phyloP scores from a whole-genome alignment of 106 monocot genomes.

The Apostasia ramifera region DNA sequence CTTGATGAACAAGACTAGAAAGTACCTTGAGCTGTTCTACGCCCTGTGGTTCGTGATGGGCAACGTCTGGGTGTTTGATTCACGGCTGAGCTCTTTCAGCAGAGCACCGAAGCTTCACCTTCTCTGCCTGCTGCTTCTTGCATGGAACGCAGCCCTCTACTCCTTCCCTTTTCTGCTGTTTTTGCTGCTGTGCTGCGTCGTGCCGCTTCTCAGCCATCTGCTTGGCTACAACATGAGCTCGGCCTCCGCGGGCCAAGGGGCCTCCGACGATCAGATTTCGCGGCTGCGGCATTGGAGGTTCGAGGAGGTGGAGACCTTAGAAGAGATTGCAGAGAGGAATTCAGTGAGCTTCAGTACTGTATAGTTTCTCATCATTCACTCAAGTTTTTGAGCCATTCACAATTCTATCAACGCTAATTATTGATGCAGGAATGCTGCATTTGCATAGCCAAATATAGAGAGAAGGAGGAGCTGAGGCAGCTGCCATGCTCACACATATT shows the following conservation, averaged over 20 bases:
- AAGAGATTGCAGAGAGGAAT: slow-evolving; percentile 11
- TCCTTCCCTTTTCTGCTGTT: slow-evolving; percentile 88
- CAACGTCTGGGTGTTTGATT: slow-evolving; percentile 83
- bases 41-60: slow-evolving; percentile 97
- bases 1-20: slow-evolving; percentile 55
- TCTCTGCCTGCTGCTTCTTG: slow-evolving; percentile 60
- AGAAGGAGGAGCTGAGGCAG: slow-evolving; percentile 73
- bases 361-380: neutral
- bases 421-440: slow-evolving; percentile 85
- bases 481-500: slow-evolving; percentile 79
- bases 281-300: slow-evolving; percentile 57
- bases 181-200: slow-evolving; percentile 73
- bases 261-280: slow-evolving; percentile 66
- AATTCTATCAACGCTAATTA: neutral
- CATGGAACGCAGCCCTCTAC: slow-evolving; percentile 77
- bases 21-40: slow-evolving; percentile 67
- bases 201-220: slow-evolving; percentile 41
- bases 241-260: slow-evolving; percentile 45
- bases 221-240: slow-evolving; percentile 84
- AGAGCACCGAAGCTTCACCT: slow-evolving; percentile 44
- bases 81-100: slow-evolving; percentile 34
- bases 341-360: slow-evolving; percentile 23
- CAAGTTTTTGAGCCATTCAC: neutral
- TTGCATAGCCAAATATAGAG: slow-evolving; percentile 64
- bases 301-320: slow-evolving; percentile 19